phyloP scores from a whole-genome alignment of 345 rosid genomes.

The Geranium brycei region DNA sequence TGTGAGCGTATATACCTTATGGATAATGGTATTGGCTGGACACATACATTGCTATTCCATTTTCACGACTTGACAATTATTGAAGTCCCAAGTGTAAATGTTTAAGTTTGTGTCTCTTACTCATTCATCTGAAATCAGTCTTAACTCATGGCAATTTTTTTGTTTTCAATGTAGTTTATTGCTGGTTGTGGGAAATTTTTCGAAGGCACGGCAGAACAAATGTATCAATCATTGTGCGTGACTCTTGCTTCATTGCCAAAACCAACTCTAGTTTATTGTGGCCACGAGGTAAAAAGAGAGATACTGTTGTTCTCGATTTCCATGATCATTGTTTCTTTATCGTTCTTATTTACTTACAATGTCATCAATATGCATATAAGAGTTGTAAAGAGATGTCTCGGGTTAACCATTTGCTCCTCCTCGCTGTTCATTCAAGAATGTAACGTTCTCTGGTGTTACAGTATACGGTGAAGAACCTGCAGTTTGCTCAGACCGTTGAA shows the following conservation, averaged over 20 bases:
- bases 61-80: neutral
- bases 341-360: no score
- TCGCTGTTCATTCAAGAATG: neutral
- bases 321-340: no score
- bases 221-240: constrained; percentile 82
- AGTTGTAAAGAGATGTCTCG: neutral
- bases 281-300: constrained; percentile 61
- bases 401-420: neutral
- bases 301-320: no score
- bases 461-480: constrained; percentile 91
- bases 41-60: neutral
- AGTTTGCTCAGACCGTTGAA: constrained; percentile 65
- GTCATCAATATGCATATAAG: no score
- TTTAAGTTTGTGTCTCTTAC: neutral
- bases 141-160: neutral
- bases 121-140: neutral
- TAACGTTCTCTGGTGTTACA: constrained; percentile 19
- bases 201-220: constrained; percentile 93
- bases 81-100: neutral
- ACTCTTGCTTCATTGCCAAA: constrained; percentile 79
- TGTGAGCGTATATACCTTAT: neutral
- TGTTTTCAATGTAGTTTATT: constrained; percentile 37
- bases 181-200: constrained; percentile 90
- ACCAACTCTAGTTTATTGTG: constrained; percentile 75
- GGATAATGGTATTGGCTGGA: neutral